phyloP scores from a whole-genome alignment of 305 asterid genomes.

The Fraxinus velutina region DNA sequence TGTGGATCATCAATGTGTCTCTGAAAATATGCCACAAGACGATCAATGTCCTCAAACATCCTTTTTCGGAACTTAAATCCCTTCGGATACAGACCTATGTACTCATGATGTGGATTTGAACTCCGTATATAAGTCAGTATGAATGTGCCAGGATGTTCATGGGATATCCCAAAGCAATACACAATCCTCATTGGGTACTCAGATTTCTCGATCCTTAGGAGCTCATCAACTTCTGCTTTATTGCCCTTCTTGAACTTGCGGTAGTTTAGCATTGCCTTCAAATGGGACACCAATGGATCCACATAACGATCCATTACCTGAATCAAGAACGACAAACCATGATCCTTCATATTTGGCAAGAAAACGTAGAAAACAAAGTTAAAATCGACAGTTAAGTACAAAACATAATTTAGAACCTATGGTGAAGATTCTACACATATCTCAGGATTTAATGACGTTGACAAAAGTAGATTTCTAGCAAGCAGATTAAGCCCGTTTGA shows the following conservation, averaged over 20 bases:
- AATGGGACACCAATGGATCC: slow-evolving; percentile 88
- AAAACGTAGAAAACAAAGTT: background rate
- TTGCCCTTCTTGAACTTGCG: slow-evolving; percentile 83
- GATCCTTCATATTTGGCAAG: background rate
- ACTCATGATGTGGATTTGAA: slow-evolving; percentile 93
- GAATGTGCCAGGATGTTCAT: slow-evolving; percentile 96
- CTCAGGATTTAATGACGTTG: background rate
- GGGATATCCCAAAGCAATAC: slow-evolving; percentile 87
- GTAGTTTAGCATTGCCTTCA: slow-evolving; percentile 82
- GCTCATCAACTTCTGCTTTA: slow-evolving; percentile 83
- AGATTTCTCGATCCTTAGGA: slow-evolving; percentile 68
- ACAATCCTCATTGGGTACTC: slow-evolving; percentile 86
- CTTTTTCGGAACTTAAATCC: slow-evolving; percentile 88
- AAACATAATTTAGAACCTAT: background rate
- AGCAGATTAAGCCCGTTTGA: background rate
- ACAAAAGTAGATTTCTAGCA: background rate
- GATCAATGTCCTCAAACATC: slow-evolving; percentile 88
- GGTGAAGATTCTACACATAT: background rate
- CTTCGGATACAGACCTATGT: slow-evolving; percentile 85
- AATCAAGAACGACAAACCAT: slow-evolving; percentile 18
- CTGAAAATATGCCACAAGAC: slow-evolving; percentile 85
- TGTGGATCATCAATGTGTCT: slow-evolving; percentile 82
- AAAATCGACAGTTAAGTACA: background rate
- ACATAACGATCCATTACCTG: slow-evolving; percentile 98
- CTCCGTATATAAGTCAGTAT: slow-evolving; percentile 85